Evolutionary conservation across 306 rosid species (phyloP), one percentile per base, ranked within the genome.

Genomic region (Cicer arietinum): DNA sequence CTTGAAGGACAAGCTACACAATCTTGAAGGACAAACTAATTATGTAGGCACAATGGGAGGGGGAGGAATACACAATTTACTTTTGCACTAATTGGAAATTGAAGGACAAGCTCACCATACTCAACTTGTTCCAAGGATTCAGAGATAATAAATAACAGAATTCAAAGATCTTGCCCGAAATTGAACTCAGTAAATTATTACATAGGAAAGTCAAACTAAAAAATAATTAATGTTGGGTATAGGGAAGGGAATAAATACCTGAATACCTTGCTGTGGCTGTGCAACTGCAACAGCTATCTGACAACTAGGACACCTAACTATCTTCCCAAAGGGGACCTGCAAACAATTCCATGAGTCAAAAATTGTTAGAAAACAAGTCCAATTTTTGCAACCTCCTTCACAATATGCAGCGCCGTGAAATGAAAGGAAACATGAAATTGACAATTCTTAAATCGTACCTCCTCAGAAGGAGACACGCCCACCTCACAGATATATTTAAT

Each of bases 251-350:
- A 54, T 85, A 89, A 76, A 61, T 86, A 91, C 98, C 96, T 94
- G 97, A 83, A 94, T 88, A 77, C 99, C 99, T 77, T 90, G 94
- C 43, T 94, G 97, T 10, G 97, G 99, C 84, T 94, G 99, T 41
- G 97, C 96, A 84, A 94, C 97, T 58, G 90, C 90, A 52, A 90
- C 82, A 72, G 99, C 97, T 75, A 92, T 64, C 85, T 57, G 81
- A 86, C 97, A 94, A 81, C 84, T 89, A 69, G 99, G 99, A 83
- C 99, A 94, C 50, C 87, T 88, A 45, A 94, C 96, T 62, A 94
- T 89, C 88, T 90, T 94, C 68, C 99, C 99, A 83, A 94, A 94
- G 10, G 87, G 99, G 13, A 92, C 96, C 99, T 94, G 71, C 77
- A 82, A 78, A 52, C 77, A 63, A 58, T 69, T 10, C 12, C 61